Evolutionary conservation across 2,329 filamentous ascomycete species (phyloP).

Genomic region (Didymella pinodella): DNA sequence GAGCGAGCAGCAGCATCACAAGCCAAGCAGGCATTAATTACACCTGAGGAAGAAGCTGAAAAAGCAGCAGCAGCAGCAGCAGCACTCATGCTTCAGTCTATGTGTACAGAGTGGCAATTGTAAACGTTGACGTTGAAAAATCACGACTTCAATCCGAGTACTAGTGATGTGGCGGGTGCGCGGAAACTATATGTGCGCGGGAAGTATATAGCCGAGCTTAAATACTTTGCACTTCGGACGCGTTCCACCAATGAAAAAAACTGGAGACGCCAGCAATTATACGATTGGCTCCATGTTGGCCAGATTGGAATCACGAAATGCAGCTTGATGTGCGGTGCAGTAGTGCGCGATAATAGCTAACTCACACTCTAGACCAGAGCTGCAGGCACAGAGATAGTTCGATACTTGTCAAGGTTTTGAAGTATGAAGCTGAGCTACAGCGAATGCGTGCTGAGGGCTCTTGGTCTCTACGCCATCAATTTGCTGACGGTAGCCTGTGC

Average conservation of each 20-base stretch:
- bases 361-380: not conserved
- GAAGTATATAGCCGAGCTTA: too few relatives aligned
- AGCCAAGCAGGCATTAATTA: too few relatives aligned
- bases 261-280: not conserved
- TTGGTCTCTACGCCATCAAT: not conserved
- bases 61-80: too few relatives aligned
- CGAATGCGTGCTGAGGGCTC: not conserved
- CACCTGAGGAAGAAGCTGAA: too few relatives aligned
- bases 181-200: too few relatives aligned
- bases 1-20: too few relatives aligned
- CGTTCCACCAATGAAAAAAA: conserved; percentile 24
- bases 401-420: not conserved
- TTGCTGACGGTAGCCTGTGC: not conserved
- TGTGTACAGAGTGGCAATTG: too few relatives aligned
- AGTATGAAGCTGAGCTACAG: not conserved
- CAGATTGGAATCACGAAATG: not conserved
- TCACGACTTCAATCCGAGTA: too few relatives aligned
- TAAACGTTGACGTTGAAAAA: too few relatives aligned
- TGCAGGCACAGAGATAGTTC: not conserved
- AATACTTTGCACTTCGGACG: not conserved
- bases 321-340: not conserved
- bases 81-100: too few relatives aligned
- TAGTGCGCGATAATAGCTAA: not conserved
- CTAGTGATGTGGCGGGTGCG: too few relatives aligned
- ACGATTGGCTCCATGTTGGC: not conserved